Conservation (phyloP, 768 basidiomycete species). For the Phylloporus arenicola region DNA sequence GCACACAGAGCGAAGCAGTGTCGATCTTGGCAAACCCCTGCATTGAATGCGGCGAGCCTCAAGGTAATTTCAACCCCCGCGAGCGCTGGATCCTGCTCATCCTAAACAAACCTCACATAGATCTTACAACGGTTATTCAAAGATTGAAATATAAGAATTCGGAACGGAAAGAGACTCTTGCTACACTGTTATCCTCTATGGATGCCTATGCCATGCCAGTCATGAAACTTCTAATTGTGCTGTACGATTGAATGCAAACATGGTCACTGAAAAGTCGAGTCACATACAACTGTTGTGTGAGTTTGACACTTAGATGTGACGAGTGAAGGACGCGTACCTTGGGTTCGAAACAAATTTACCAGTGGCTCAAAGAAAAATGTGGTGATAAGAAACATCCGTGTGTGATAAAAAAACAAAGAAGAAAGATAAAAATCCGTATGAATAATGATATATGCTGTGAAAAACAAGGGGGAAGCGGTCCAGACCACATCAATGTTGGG, state of each 20-base stretch:
- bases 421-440: background rate
- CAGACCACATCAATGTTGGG: slow-evolving; percentile 5
- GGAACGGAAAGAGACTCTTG: background rate
- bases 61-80: slow-evolving; percentile 12
- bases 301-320: background rate
- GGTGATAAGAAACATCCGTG: slow-evolving; percentile 1
- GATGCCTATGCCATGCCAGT: slow-evolving; percentile 9
- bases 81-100: slow-evolving; percentile 1
- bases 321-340: slow-evolving; percentile 1
- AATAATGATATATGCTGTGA: background rate
- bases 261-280: background rate
- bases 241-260: background rate
- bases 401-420: background rate
- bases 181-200: slow-evolving; percentile 1
- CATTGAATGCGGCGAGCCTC: slow-evolving; percentile 1
- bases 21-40: slow-evolving; percentile 6
- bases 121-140: too few species aligned
- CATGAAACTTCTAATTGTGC: slow-evolving; percentile 10
- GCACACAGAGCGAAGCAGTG: slow-evolving; percentile 1
- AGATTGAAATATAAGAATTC: background rate
- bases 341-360: background rate
- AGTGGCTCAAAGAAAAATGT: background rate
- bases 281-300: background rate
- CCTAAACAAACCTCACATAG: background rate
- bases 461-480: background rate